Evolutionary conservation across 495 filamentous ascomycete species (phyloP).

Genomic region (Cercophora sp.): DNA sequence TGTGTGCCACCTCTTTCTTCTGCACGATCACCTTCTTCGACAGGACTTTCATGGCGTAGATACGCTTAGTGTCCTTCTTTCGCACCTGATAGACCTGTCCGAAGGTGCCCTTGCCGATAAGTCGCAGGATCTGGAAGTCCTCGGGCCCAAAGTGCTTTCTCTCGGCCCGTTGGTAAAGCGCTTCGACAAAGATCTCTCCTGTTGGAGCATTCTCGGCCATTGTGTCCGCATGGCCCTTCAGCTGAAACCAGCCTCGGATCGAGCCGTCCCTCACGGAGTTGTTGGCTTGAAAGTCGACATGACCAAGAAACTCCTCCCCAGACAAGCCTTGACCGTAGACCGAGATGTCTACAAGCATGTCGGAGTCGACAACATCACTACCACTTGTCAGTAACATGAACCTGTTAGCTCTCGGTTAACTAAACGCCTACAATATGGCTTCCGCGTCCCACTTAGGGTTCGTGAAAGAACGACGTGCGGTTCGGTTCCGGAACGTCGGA

Average conservation of each 20-base stretch:
- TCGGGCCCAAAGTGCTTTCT: conserved; percentile 93
- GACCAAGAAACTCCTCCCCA: conserved; percentile 86
- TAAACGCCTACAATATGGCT: conserved; percentile 75
- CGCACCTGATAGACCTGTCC: conserved; percentile 99
- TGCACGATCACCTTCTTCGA: conserved; percentile 99
- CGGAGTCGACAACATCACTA: conserved; percentile 91
- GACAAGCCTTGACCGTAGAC: conserved; percentile 80
- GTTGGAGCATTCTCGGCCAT: conserved; percentile 58
- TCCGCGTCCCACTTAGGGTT: conserved; percentile 95
- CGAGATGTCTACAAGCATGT: conserved; percentile 88
- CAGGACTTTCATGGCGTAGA: conserved; percentile 98
- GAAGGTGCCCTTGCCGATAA: conserved; percentile 98
- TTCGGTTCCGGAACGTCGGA: conserved; percentile 60
- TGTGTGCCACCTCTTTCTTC: conserved; percentile 98
- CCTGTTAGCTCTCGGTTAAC: background rate
- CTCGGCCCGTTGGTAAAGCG: conserved; percentile 82
- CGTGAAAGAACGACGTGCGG: conserved; percentile 59
- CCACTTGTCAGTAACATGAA: conserved; percentile 29
- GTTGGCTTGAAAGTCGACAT: conserved; percentile 72
- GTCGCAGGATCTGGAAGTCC: conserved; percentile 91
- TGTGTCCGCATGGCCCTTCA: conserved; percentile 60
- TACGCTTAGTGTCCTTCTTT: conserved; percentile 92
- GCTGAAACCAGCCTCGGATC: conserved; percentile 79
- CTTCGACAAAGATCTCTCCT: conserved; percentile 86
- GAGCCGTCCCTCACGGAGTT: conserved; percentile 60